A percentile compares a stretch with the other conserved stretches of the same genome.
These are phyloP conservation scores for Tanacetum coccineum DNA, from an alignment of 129 eudicot genomes.

Conservation along the genomic window DNA sequence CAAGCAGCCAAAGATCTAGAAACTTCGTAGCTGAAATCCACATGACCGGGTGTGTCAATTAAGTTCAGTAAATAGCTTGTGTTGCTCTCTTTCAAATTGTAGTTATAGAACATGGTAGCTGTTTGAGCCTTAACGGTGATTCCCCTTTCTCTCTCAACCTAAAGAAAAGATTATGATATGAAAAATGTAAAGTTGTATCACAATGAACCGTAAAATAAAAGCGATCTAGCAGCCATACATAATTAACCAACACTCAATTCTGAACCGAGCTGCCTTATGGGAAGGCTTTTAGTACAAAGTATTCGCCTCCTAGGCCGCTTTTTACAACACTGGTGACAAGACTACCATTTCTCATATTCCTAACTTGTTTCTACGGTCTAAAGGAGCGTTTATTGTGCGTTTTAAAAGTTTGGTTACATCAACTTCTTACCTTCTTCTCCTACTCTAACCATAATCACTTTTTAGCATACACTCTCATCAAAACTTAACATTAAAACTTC, in stretches of 20 bases:
- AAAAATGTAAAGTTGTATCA: not conserved
- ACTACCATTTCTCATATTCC: not conserved
- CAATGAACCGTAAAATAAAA: not conserved
- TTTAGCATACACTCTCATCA: too few species aligned
- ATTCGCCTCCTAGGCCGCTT: too few species aligned
- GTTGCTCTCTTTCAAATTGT: slow-evolving; percentile 40
- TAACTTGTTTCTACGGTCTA: not conserved
- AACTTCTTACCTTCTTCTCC: slow-evolving; percentile 6
- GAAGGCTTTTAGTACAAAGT: not conserved
- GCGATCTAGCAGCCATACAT: slow-evolving; percentile 2
- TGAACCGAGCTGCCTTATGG: not conserved
- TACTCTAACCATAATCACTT: not conserved
- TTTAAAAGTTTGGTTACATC: not conserved
- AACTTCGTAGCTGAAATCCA: slow-evolving; percentile 97
- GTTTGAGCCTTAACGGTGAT: slow-evolving; percentile 98
- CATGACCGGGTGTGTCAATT: slow-evolving; percentile 96
- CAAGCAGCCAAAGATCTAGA: slow-evolving; percentile 98
- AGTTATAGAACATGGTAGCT: slow-evolving; percentile 83
- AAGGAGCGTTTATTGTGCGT: not conserved
- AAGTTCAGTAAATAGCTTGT: slow-evolving; percentile 66
- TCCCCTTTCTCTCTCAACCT: slow-evolving; percentile 99
- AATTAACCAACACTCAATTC: not conserved
- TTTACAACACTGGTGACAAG: too few species aligned
- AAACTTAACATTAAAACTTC: too few species aligned
- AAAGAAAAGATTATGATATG: not conserved